A percentile compares a stretch with the other conserved stretches of the same genome.
These are phyloP conservation scores for Takakia lepidozioides DNA, from an alignment of 225 moss, liverwort and hornwort genomes.

Conservation along the genomic window DNA sequence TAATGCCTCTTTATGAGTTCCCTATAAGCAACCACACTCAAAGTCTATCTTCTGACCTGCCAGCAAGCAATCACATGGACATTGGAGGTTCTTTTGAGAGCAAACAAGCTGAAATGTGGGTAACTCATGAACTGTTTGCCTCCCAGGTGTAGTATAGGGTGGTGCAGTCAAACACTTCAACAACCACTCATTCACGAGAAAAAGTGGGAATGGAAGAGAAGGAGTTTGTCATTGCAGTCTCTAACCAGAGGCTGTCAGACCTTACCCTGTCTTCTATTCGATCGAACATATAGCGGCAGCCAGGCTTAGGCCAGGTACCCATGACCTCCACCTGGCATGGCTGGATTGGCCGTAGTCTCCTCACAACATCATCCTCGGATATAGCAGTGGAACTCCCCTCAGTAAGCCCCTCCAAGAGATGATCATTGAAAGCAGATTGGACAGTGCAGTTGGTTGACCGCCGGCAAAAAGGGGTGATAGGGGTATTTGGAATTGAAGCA, in stretches of 20 bases:
- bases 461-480: slow-evolving; percentile 63
- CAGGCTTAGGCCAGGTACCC: slow-evolving; percentile 32
- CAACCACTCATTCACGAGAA: too few relatives aligned
- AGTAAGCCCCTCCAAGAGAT: slow-evolving; percentile 25
- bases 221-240: too few relatives aligned
- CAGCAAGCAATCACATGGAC: too few relatives aligned
- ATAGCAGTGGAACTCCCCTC: slow-evolving; percentile 14
- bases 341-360: slow-evolving; percentile 52
- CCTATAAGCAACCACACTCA: too few relatives aligned
- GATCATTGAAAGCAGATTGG: slow-evolving; percentile 43
- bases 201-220: background rate
- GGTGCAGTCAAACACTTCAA: too few relatives aligned
- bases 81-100: too few relatives aligned
- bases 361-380: slow-evolving; percentile 55
- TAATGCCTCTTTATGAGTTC: too few relatives aligned
- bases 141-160: too few relatives aligned
- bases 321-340: slow-evolving; percentile 58
- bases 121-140: too few relatives aligned
- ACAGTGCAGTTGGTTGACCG: slow-evolving; percentile 46
- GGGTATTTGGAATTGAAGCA: slow-evolving; percentile 28
- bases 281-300: slow-evolving; percentile 67
- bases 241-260: slow-evolving; percentile 3
- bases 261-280: slow-evolving; percentile 59
- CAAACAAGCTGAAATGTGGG: too few relatives aligned
- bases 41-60: too few relatives aligned